Conservation (phyloP, 345 rosid species). For the Eucalyptus erythrocorys region DNA sequence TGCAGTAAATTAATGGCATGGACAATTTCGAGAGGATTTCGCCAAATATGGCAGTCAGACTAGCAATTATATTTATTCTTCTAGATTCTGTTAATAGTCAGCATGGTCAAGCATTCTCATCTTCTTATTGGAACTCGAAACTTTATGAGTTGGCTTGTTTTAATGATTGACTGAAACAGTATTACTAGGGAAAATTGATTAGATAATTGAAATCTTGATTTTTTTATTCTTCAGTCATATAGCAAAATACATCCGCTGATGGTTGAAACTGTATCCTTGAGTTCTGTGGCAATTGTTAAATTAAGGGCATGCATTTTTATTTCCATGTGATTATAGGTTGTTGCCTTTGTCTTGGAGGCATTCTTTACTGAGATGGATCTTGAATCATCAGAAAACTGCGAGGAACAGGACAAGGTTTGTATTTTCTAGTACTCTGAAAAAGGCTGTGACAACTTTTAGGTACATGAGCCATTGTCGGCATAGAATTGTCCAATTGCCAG, state of each 20-base stretch:
- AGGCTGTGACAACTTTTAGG: not conserved
- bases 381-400: conserved; percentile 44
- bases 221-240: not conserved
- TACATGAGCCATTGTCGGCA: not conserved
- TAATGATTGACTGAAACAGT: not conserved
- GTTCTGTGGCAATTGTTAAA: not conserved
- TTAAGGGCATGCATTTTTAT: not conserved
- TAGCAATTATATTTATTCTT: not conserved
- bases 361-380: conserved; percentile 94
- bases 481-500: not conserved
- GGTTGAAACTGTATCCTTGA: not conserved
- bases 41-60: not conserved
- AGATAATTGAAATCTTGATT: not conserved
- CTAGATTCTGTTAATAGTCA: not conserved
- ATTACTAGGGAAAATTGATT: not conserved
- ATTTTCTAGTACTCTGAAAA: not conserved
- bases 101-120: not conserved
- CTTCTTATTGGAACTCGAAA: not conserved
- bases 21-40: not conserved
- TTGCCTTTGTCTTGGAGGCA: conserved; percentile 97
- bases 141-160: not conserved
- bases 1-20: not conserved
- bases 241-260: not conserved
- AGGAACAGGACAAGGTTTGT: conserved; percentile 43
- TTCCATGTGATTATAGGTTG: conserved; percentile 43